Base-by-base conservation (phyloP, 345 rosid species). In the Aegle marmelos region DNA sequence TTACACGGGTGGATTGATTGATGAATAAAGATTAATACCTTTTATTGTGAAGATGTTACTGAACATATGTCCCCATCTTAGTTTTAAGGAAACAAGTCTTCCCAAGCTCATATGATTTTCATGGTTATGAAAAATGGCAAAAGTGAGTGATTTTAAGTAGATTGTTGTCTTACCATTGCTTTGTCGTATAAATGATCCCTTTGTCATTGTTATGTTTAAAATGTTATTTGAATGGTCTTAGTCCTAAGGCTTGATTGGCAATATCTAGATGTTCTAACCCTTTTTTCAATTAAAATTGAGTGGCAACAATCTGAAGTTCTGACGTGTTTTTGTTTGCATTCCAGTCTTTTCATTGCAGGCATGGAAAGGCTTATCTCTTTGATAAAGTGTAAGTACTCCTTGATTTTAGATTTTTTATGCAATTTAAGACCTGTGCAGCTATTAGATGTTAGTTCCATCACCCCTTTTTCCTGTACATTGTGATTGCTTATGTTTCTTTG, bases 311-410 rank as follows among this genome's bases (percentile, higher is more conserved):
- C 64, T 13, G 54, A 27, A 56, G 28, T 65, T 68, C 77, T 81
- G 58, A 85, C 68, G 22, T 75, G 24, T 78, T 63, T 76, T 81
- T 31, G 5, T 48, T 16, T 77, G 57, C 80, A 80, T 88, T 91
- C 81, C 90, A 93, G 98, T 76, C 89, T 36, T 93, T 91, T 85
- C 93, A 81, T 82, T 82, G 91, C 88, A 84, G 85, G 81, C 88
- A 93, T 82, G 96, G 98, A 75, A 86, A 79, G 82, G 98, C 98
- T 69, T 90, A 88, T 82, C 98, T 93, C 81, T 91, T 93, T 76
- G 88, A 88, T 68, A 88, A 88, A 41, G 92, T 84, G 98, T 89
- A 86, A 91, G 97, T 83, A 45, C 50, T 82, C 45, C 53, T 73
- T 59, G 69, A 66, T 82, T 48, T 67, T 69, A 36, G 53, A 57